phyloP scores from a whole-genome alignment of 768 basidiomycete species.

The Suillus occidentalis region DNA sequence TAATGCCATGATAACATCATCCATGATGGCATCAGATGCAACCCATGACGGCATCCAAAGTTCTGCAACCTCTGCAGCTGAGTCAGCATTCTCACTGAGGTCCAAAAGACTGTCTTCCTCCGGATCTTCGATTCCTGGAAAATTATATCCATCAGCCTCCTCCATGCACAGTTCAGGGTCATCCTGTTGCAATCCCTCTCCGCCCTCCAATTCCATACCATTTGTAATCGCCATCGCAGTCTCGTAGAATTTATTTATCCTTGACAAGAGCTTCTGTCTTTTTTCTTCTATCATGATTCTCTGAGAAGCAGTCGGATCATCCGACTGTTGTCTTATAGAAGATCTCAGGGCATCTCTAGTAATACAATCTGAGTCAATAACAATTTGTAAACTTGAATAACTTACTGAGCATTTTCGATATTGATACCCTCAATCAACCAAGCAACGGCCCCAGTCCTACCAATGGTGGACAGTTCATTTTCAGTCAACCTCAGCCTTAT shows the following conservation, averaged over 20 bases:
- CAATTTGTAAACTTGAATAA: neutral
- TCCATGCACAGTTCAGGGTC: neutral
- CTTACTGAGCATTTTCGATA: conserved; percentile 9
- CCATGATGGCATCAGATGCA: neutral
- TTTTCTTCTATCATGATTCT: conserved; percentile 1
- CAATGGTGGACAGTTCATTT: neutral
- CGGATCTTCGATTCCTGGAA: neutral
- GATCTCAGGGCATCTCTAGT: conserved; percentile 6
- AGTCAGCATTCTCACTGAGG: neutral
- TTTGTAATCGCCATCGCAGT: neutral
- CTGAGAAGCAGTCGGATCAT: conserved; percentile 4
- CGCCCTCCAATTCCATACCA: neutral
- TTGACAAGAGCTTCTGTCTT: neutral
- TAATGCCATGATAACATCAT: conserved; percentile 1
- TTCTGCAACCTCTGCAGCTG: neutral
- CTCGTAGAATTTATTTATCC: neutral
- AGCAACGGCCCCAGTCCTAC: conserved; percentile 4
- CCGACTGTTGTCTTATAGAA: neutral
- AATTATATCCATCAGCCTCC: neutral
- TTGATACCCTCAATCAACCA: conserved; percentile 1
- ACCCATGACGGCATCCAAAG: conserved; percentile 10
- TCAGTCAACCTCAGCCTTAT: conserved; percentile 1
- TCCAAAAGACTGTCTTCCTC: neutral
- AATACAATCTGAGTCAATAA: neutral
- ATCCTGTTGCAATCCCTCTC: neutral